A percentile compares a stretch with the other conserved stretches of the same genome.
These are phyloP conservation scores for Teunomyces gatunensis DNA, from an alignment of 805 yeast species.

Conservation along the genomic window DNA sequence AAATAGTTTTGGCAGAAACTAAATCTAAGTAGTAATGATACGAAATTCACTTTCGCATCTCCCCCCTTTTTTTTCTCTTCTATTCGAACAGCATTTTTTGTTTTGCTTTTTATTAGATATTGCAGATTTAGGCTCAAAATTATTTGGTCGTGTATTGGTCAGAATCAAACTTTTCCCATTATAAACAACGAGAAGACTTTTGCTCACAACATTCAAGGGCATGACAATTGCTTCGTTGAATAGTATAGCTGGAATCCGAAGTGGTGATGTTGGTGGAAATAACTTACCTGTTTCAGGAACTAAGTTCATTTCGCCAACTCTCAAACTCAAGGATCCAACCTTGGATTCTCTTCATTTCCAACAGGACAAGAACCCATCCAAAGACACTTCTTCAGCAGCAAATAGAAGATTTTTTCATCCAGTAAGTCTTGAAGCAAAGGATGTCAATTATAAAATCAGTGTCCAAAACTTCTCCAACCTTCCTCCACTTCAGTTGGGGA, in stretches of 20 bases:
- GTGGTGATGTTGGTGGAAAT: slow-evolving; percentile 1
- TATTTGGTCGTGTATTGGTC: slow-evolving; percentile 1
- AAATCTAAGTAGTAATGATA: no score
- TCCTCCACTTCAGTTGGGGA: slow-evolving; percentile 57
- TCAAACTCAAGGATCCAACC: slow-evolving; percentile 24
- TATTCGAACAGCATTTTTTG: neutral
- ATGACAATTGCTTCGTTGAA: slow-evolving; percentile 6
- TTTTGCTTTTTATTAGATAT: neutral
- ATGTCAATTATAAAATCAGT: slow-evolving; percentile 42
- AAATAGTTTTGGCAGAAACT: no score
- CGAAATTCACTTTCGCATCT: neutral
- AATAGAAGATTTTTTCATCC: slow-evolving; percentile 35
- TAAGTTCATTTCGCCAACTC: slow-evolving; percentile 32
- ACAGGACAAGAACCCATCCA: slow-evolving; percentile 16
- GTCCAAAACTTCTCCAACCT: slow-evolving; percentile 51
- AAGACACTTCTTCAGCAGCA: slow-evolving; percentile 14
- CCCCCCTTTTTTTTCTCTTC: neutral
- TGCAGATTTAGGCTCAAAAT: neutral
- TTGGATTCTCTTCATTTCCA: slow-evolving; percentile 21
- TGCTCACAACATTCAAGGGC: neutral
- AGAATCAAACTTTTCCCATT: slow-evolving; percentile 3
- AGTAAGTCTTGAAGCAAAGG: slow-evolving; percentile 32
- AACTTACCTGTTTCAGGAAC: slow-evolving; percentile 2
- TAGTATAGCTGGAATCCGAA: neutral
- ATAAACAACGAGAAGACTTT: slow-evolving; percentile 4